phyloP scores from a whole-genome alignment of 2,329 filamentous ascomycete species.

The Phoma sp. region DNA sequence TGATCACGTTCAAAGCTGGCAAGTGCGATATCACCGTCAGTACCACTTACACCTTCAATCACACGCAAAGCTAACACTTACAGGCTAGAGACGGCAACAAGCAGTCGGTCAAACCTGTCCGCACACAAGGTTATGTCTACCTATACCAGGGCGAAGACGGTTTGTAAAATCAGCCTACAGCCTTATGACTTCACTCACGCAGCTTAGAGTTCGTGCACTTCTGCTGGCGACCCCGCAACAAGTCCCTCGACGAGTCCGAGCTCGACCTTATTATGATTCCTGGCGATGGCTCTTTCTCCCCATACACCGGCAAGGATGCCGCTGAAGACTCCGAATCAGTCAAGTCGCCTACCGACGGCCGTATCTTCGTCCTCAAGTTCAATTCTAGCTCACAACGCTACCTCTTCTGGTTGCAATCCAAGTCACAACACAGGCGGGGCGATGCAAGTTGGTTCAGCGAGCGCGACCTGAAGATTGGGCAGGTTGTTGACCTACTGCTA shows the following conservation, averaged over 20 bases:
- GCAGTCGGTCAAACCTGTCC: conserved; percentile 72
- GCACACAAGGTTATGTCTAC: conserved; percentile 85
- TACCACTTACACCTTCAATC: conserved; percentile 19
- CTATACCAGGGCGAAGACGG: conserved; percentile 87
- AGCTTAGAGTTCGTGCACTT: conserved; percentile 84
- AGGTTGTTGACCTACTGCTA: conserved; percentile 82
- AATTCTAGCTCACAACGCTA: conserved; percentile 87
- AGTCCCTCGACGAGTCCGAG: conserved; percentile 74
- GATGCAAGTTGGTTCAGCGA: conserved; percentile 82
- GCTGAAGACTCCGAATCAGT: conserved; percentile 62
- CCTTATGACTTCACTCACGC: conserved; percentile 19
- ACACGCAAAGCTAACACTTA: conserved; percentile 23
- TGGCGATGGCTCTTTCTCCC: conserved; percentile 82
- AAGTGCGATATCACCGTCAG: conserved; percentile 83
- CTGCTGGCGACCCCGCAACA: conserved; percentile 88
- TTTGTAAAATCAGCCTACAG: conserved; percentile 42
- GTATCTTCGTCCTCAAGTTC: conserved; percentile 94
- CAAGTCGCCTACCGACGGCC: conserved; percentile 75
- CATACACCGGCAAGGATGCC: conserved; percentile 67
- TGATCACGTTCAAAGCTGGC: conserved; percentile 97
- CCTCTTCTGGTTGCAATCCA: conserved; percentile 96
- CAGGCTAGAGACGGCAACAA: conserved; percentile 35
- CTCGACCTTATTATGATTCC: conserved; percentile 95
- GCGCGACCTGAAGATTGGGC: conserved; percentile 83
- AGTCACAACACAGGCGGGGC: conserved; percentile 73